These are phyloP conservation scores for Lineolata rhizophorae DNA, from an alignment of 495 filamentous ascomycete species.

Conservation along the genomic window DNA sequence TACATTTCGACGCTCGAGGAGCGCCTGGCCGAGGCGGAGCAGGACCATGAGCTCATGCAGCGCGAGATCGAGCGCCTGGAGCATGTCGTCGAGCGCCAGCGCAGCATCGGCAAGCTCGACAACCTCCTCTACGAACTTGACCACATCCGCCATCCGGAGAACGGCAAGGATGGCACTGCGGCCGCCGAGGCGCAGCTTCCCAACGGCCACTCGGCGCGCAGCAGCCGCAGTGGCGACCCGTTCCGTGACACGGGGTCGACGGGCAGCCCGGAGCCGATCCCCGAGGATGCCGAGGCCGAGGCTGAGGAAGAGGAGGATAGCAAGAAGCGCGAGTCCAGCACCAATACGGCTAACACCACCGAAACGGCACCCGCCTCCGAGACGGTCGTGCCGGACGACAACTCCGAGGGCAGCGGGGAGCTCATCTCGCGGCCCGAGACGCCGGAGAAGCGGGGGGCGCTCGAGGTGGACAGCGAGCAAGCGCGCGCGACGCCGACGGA, in stretches of 20 bases:
- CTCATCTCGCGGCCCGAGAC: too few species aligned
- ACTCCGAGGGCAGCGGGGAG: too few species aligned
- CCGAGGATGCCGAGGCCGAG: not conserved
- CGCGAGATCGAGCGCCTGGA: slow-evolving; percentile 85
- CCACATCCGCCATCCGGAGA: slow-evolving; percentile 44
- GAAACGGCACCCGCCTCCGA: not conserved
- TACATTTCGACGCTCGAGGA: slow-evolving; percentile 97
- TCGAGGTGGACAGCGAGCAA: slow-evolving; percentile 2
- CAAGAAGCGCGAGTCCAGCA: too few species aligned
- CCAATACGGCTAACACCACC: not conserved
- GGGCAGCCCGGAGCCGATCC: slow-evolving; percentile 1
- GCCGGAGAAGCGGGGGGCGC: too few species aligned
- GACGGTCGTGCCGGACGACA: not conserved
- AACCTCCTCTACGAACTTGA: slow-evolving; percentile 80
- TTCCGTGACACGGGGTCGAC: slow-evolving; percentile 10
- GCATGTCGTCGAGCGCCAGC: slow-evolving; percentile 85
- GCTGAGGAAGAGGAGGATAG: slow-evolving; percentile 6
- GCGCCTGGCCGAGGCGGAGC: slow-evolving; percentile 82
- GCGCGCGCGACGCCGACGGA: too few species aligned
- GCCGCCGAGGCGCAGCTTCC: slow-evolving; percentile 9
- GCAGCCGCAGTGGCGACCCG: slow-evolving; percentile 13
- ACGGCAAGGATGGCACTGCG: too few species aligned
- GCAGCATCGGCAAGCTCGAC: slow-evolving; percentile 86
- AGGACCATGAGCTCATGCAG: slow-evolving; percentile 91
- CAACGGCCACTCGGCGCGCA: slow-evolving; percentile 14